A percentile compares a stretch with the other conserved stretches of the same genome.
Conservation (phyloP, 2,329 filamentous ascomycete species). For the Apiospora malaysiana region DNA sequence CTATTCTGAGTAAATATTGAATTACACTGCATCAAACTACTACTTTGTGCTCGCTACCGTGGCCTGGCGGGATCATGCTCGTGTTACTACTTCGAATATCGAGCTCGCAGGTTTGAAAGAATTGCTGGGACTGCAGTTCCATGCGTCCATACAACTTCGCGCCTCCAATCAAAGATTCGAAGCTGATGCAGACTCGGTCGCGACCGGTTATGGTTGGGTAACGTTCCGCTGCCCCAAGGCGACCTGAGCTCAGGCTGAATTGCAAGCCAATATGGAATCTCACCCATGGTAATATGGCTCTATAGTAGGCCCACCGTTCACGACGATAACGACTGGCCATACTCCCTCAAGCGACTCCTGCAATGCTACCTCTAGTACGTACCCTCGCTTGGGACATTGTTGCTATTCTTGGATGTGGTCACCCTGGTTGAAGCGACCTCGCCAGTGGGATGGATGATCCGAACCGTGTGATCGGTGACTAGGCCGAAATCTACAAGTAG, state of each 20-base stretch:
- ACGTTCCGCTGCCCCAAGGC: slow-evolving; percentile 5
- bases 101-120: neutral
- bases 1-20: neutral
- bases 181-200: neutral
- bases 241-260: slow-evolving; percentile 16
- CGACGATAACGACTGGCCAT: neutral
- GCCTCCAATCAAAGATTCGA: neutral
- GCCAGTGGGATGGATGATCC: neutral
- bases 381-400: neutral
- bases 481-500: slow-evolving; percentile 4
- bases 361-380: neutral
- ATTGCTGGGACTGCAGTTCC: neutral
- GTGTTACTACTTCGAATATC: neutral
- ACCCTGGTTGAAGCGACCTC: neutral
- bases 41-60: neutral
- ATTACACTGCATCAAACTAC: neutral
- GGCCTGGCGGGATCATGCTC: neutral
- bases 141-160: neutral
- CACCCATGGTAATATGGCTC: neutral
- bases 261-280: slow-evolving; percentile 6
- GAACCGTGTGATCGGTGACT: neutral
- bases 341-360: slow-evolving; percentile 1
- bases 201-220: slow-evolving; percentile 12
- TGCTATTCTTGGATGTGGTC: slow-evolving; percentile 2
- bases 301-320: slow-evolving; percentile 1